Conservation (phyloP, 2,329 filamentous ascomycete genomes). For the Xylaria multiplex region DNA sequence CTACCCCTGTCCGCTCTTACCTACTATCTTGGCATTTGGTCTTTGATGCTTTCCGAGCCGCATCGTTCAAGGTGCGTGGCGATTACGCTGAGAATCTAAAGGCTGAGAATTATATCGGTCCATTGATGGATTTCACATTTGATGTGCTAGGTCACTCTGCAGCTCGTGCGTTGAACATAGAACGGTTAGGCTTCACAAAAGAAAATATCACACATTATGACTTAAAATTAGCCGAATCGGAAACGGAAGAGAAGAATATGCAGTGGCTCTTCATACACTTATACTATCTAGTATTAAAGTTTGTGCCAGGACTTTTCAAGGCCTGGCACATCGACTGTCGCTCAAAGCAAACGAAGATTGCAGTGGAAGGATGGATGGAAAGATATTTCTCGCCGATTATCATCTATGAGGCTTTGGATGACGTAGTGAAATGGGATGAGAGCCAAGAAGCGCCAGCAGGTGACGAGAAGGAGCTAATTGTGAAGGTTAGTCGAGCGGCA, state of each 20-base stretch:
- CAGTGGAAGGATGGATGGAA: conserved; percentile 86
- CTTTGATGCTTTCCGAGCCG: conserved; percentile 83
- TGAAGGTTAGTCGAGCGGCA: conserved; percentile 77
- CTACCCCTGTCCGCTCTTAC: conserved; percentile 78
- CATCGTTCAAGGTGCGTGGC: conserved; percentile 82
- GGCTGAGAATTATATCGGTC: conserved; percentile 72
- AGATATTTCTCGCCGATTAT: conserved; percentile 81
- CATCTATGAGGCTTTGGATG: conserved; percentile 71
- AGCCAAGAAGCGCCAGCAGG: conserved; percentile 59
- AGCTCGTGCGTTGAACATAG: conserved; percentile 77
- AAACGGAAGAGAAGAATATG: conserved; percentile 75
- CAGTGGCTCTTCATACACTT: conserved; percentile 87
- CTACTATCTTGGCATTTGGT: conserved; percentile 89
- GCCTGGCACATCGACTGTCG: conserved; percentile 85
- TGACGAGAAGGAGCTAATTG: conserved; percentile 66
- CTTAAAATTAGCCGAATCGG: conserved; percentile 62
- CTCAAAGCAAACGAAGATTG: conserved; percentile 80
- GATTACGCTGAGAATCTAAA: conserved; percentile 85
- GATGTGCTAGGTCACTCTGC: conserved; percentile 84
- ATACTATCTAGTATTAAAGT: conserved; percentile 83
- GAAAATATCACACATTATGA: conserved; percentile 67
- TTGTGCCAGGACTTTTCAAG: conserved; percentile 81
- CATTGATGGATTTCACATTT: conserved; percentile 81
- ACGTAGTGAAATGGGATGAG: conserved; percentile 74
- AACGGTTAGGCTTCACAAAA: conserved; percentile 70